phyloP scores from a whole-genome alignment of 2,329 filamentous ascomycete genomes.

The Pestalotiopsis fici region DNA sequence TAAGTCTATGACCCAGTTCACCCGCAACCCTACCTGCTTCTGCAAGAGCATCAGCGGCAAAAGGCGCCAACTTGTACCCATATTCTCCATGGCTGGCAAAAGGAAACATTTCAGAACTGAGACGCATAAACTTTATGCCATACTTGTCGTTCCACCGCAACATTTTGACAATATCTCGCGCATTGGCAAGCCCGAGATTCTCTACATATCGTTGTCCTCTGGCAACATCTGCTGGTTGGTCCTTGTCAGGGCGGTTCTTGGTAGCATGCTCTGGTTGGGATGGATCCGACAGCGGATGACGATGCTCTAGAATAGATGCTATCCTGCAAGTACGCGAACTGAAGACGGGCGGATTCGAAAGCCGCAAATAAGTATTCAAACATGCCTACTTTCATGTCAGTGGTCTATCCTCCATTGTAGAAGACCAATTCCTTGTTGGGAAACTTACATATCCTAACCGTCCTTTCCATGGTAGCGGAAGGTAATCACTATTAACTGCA shows the following conservation, averaged over 20 bases:
- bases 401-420: slow-evolving; percentile 1
- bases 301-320: slow-evolving; percentile 84
- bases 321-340: slow-evolving; percentile 91
- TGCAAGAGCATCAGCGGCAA: slow-evolving; percentile 76
- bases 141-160: slow-evolving; percentile 90
- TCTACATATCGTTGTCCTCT: slow-evolving; percentile 76
- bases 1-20: slow-evolving; percentile 80
- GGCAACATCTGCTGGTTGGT: slow-evolving; percentile 64
- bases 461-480: slow-evolving; percentile 90
- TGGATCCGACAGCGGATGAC: slow-evolving; percentile 77
- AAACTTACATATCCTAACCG: slow-evolving; percentile 78
- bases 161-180: slow-evolving; percentile 82
- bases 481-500: slow-evolving; percentile 77
- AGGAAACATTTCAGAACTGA: slow-evolving; percentile 96
- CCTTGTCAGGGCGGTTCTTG: slow-evolving; percentile 83
- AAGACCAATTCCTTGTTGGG: background rate
- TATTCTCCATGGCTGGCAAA: slow-evolving; percentile 89
- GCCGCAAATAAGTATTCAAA: slow-evolving; percentile 86
- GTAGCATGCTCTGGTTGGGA: slow-evolving; percentile 76
- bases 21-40: slow-evolving; percentile 77
- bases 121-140: slow-evolving; percentile 86
- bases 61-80: slow-evolving; percentile 82
- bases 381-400: slow-evolving; percentile 61
- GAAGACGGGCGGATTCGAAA: slow-evolving; percentile 81
- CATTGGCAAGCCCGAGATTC: slow-evolving; percentile 77